Evolutionary conservation across 257 asterid genomes (phyloP).

Genomic region (Nicotiana tomentosiformis): DNA sequence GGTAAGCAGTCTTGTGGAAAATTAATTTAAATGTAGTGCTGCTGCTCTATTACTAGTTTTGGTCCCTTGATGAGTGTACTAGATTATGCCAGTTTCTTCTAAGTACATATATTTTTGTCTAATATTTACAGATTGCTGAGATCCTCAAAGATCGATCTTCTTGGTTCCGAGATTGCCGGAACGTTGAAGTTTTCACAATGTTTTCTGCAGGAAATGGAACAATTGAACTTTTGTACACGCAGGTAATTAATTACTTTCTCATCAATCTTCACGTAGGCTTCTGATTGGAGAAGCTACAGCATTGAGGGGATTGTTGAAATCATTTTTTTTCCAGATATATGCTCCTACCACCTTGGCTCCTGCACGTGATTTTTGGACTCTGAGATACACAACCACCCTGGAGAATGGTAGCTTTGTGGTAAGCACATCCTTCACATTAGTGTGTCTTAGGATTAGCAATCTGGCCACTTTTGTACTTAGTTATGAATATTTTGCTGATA

Average conservation of each 20-base stretch:
- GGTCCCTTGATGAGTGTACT: not conserved
- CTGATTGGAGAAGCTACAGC: not conserved
- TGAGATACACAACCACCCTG: slow-evolving; percentile 88
- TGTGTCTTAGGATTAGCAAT: not conserved
- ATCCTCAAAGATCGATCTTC: slow-evolving; percentile 94
- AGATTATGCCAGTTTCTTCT: not conserved
- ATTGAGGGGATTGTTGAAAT: not conserved
- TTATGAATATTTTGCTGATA: not conserved
- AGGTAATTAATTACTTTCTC: slow-evolving; percentile 41
- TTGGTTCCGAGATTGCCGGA: slow-evolving; percentile 98
- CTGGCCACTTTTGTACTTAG: not conserved
- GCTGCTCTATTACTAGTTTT: not conserved
- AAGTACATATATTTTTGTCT: not conserved
- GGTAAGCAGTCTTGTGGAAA: slow-evolving; percentile 31
- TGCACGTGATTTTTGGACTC: slow-evolving; percentile 97
- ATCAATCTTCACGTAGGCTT: not conserved
- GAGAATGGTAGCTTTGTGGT: slow-evolving; percentile 96
- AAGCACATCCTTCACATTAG: slow-evolving; percentile 20
- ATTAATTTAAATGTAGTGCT: not conserved
- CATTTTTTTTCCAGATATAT: slow-evolving; percentile 48
- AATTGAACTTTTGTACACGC: slow-evolving; percentile 77
- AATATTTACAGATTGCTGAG: slow-evolving; percentile 68
- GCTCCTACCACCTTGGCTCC: slow-evolving; percentile 97
- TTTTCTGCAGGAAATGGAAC: slow-evolving; percentile 91
- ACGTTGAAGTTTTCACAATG: slow-evolving; percentile 81